phyloP scores from a whole-genome alignment of 305 asterid genomes.

The Coffea humblotiana region DNA sequence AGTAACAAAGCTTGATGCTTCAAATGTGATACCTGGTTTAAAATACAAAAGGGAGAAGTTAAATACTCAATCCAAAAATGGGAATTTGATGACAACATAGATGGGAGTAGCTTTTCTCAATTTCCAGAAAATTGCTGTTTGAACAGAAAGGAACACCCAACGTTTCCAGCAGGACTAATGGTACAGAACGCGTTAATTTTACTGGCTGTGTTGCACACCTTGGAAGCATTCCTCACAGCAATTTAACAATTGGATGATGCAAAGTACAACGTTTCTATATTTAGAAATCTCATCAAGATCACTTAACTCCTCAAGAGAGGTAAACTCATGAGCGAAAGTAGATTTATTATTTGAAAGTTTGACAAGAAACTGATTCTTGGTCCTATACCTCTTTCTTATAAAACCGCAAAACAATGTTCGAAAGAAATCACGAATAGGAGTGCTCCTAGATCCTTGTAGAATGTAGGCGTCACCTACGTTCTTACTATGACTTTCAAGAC shows the following conservation, averaged over 20 bases:
- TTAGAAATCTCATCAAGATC: background rate
- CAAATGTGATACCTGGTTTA: constrained; percentile 58
- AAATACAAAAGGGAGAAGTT: constrained; percentile 15
- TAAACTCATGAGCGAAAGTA: too few species aligned
- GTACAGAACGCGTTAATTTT: background rate
- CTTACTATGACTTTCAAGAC: background rate
- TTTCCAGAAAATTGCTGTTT: background rate
- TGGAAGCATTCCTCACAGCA: background rate
- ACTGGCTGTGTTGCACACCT: background rate
- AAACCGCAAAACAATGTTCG: background rate
- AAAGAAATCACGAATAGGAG: too few species aligned
- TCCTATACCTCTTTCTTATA: background rate
- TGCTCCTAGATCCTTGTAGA: too few species aligned
- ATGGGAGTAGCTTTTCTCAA: background rate
- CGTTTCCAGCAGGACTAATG: background rate
- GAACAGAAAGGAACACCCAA: background rate
- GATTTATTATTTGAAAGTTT: too few species aligned
- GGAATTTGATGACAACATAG: background rate
- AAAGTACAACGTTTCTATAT: background rate
- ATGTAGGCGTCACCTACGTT: background rate
- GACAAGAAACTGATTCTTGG: background rate
- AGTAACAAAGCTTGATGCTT: constrained; percentile 58
- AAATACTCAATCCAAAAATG: background rate
- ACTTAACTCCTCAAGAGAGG: background rate
- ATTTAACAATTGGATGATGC: background rate